phyloP scores from a whole-genome alignment of 179 eudicot species.

The Patellifolia procumbens region DNA sequence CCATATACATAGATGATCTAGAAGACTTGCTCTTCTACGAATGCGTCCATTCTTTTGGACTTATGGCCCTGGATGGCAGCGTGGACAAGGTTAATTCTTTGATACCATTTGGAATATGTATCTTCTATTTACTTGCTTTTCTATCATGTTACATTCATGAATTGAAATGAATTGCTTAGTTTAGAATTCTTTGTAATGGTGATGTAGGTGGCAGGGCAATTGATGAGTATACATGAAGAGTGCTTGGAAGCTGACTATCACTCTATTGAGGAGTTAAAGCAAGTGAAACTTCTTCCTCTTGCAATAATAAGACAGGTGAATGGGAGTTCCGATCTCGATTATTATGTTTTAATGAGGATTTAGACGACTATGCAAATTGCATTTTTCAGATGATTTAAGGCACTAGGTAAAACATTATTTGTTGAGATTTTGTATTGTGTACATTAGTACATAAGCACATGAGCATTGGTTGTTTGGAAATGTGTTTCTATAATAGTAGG shows the following conservation, averaged over 20 bases:
- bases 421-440: background rate
- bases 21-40: too few species aligned
- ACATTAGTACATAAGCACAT: background rate
- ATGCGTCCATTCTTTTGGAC: slow-evolving; percentile 50
- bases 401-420: background rate
- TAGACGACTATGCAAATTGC: too few species aligned
- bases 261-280: slow-evolving; percentile 55
- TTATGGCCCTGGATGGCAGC: slow-evolving; percentile 66
- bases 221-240: slow-evolving; percentile 77
- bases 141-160: background rate
- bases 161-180: background rate
- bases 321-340: background rate
- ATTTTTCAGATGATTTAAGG: too few species aligned
- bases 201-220: slow-evolving; percentile 61
- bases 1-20: too few species aligned
- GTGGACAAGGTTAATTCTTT: slow-evolving; percentile 58
- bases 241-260: slow-evolving; percentile 61
- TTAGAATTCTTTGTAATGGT: background rate
- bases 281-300: slow-evolving; percentile 30
- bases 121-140: background rate
- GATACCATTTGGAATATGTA: background rate
- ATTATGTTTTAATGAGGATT: background rate
- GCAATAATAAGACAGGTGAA: slow-evolving; percentile 50
- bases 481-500: too few species aligned
- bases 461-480: background rate